Evolutionary conservation across 2,329 filamentous ascomycete species (phyloP).

Genomic region (Clarireedia monteithiana): DNA sequence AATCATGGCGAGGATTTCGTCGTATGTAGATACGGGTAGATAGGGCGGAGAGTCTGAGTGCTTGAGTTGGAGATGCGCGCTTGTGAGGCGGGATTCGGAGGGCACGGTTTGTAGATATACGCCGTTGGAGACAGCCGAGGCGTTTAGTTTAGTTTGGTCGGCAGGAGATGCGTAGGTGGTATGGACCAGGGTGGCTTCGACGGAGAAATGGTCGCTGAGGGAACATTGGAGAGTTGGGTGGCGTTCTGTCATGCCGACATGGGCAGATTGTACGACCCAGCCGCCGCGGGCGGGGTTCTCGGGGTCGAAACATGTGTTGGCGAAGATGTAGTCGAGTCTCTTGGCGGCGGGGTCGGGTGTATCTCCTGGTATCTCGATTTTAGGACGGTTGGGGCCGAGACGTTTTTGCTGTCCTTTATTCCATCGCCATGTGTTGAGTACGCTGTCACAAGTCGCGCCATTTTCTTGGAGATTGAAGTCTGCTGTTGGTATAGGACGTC

Average conservation of each 20-base stretch:
- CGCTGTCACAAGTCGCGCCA: slow-evolving; percentile 79
- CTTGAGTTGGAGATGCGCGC: slow-evolving; percentile 17
- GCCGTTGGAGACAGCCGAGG: slow-evolving; percentile 21
- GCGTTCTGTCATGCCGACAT: slow-evolving; percentile 72
- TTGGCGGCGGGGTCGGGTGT: slow-evolving; percentile 69
- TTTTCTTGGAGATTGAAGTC: slow-evolving; percentile 72
- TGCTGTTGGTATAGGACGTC: slow-evolving; percentile 63
- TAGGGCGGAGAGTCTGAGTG: slow-evolving; percentile 13
- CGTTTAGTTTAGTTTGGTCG: slow-evolving; percentile 13
- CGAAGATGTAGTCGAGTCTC: slow-evolving; percentile 91
- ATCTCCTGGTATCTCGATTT: slow-evolving; percentile 53
- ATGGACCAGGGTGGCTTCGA: slow-evolving; percentile 63
- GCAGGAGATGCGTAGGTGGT: slow-evolving; percentile 14
- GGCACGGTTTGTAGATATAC: slow-evolving; percentile 20
- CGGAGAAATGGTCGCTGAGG: slow-evolving; percentile 89
- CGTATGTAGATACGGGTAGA: slow-evolving; percentile 48
- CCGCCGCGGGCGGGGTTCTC: slow-evolving; percentile 23
- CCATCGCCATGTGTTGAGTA: slow-evolving; percentile 93
- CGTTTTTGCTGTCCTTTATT: slow-evolving; percentile 59
- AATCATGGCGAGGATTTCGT: slow-evolving; percentile 67
- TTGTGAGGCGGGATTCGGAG: slow-evolving; percentile 7
- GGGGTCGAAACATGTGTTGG: slow-evolving; percentile 44
- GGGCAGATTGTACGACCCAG: slow-evolving; percentile 65
- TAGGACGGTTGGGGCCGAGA: slow-evolving; percentile 55
- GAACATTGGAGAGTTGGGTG: slow-evolving; percentile 79